A percentile compares a stretch with the other conserved stretches of the same genome.
phyloP scores from a whole-genome alignment of 1,284 basidiomycete genomes.

The Marasmius oreades region DNA sequence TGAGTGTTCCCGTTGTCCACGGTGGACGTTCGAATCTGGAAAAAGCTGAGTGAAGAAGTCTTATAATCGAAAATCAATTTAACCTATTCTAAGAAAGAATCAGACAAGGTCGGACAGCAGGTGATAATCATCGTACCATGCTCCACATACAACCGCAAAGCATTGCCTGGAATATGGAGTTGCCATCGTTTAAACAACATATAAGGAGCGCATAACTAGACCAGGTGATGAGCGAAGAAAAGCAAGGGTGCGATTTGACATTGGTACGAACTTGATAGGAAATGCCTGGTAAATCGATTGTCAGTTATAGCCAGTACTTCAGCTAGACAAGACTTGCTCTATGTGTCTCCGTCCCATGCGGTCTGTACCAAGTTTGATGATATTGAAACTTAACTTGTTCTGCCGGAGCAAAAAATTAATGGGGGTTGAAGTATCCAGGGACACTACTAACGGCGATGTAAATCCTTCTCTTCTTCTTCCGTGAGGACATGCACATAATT shows the following conservation, averaged over 20 bases:
- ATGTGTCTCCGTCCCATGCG: conserved; percentile 85
- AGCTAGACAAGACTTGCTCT: conserved; percentile 30
- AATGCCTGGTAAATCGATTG: conserved; percentile 54
- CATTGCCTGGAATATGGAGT: conserved; percentile 80
- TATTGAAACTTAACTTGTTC: conserved; percentile 67
- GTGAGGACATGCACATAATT: conserved; percentile 76
- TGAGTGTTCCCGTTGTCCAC: conserved; percentile 70
- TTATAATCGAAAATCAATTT: neutral
- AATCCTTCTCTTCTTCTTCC: conserved; percentile 64
- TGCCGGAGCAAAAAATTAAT: conserved; percentile 26
- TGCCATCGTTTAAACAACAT: conserved; percentile 71
- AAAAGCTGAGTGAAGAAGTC: neutral
- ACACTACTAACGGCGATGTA: conserved; percentile 55
- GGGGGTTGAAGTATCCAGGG: neutral
- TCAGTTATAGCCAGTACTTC: neutral
- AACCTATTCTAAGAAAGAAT: neutral
- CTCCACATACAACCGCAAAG: conserved; percentile 85
- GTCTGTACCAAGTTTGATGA: conserved; percentile 83
- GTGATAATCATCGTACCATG: conserved; percentile 46
- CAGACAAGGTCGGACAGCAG: conserved; percentile 1
- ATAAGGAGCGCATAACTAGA: conserved; percentile 58
- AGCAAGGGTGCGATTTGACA: conserved; percentile 14
- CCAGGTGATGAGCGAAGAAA: conserved; percentile 18
- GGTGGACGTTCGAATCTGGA: conserved; percentile 56
- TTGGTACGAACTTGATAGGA: conserved; percentile 56